Conservation (phyloP, 306 rosid species). For the Prinsepia uniflora region DNA sequence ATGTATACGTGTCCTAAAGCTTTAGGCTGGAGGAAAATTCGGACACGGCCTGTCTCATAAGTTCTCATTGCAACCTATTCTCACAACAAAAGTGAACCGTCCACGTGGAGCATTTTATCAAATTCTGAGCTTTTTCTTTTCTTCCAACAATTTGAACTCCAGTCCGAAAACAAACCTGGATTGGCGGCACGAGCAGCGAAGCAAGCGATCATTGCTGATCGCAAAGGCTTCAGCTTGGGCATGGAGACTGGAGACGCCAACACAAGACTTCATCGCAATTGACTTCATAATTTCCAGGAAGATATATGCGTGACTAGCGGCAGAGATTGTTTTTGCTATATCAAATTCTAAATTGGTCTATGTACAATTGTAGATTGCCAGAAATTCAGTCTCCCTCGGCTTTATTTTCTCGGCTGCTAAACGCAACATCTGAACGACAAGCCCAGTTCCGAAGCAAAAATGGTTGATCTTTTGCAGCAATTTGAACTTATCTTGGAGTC, state of each 20-base stretch:
- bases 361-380: background rate
- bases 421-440: slow-evolving; percentile 32
- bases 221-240: too few relatives aligned
- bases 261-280: too few relatives aligned
- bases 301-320: too few relatives aligned
- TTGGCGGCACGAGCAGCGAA: too few relatives aligned
- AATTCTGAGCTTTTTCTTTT: background rate
- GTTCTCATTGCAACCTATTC: background rate
- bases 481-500: slow-evolving; percentile 64
- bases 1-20: slow-evolving; percentile 25
- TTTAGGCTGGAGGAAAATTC: background rate
- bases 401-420: background rate
- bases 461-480: slow-evolving; percentile 45
- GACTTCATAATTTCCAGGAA: too few relatives aligned
- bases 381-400: background rate
- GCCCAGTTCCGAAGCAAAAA: slow-evolving; percentile 20
- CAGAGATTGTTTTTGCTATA: too few relatives aligned
- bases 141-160: background rate
- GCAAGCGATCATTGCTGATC: too few relatives aligned
- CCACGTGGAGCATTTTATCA: background rate
- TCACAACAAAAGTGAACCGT: background rate
- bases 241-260: too few relatives aligned
- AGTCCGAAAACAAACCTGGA: too few relatives aligned
- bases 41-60: background rate
- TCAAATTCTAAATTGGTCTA: background rate